Evolutionary conservation across 2,329 filamentous ascomycete species (phyloP).

Genomic region (Scedosporium minutisporum): DNA sequence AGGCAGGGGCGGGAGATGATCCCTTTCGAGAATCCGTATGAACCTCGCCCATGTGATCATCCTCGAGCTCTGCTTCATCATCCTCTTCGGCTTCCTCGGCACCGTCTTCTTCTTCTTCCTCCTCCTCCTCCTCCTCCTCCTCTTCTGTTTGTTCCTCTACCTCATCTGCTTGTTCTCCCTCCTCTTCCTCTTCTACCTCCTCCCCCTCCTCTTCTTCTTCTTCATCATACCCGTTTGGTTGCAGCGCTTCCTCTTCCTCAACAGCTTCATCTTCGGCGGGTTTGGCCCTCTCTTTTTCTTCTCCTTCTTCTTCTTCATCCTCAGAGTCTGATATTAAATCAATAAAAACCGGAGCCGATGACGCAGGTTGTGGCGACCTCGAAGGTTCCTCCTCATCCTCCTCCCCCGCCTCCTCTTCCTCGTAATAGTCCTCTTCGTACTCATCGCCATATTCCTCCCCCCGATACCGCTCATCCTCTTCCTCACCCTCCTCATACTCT

Average conservation of each 20-base stretch:
- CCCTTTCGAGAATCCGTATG: background rate
- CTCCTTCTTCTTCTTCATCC: slow-evolving; percentile 16
- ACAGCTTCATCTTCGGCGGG: slow-evolving; percentile 4
- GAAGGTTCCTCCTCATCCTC: slow-evolving; percentile 4
- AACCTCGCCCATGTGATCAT: background rate
- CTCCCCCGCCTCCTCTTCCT: slow-evolving; percentile 1
- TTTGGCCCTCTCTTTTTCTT: slow-evolving; percentile 1
- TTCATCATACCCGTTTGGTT: background rate
- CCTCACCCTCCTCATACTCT: slow-evolving; percentile 13
- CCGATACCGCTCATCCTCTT: slow-evolving; percentile 6
- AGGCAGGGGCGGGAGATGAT: background rate
- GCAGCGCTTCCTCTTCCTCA: slow-evolving; percentile 5
- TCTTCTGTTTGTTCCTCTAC: background rate
- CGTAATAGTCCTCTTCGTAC: slow-evolving; percentile 3
- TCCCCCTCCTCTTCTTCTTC: background rate
- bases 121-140: slow-evolving; percentile 5
- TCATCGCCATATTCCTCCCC: slow-evolving; percentile 2
- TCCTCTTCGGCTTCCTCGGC: slow-evolving; percentile 25
- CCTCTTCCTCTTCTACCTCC: background rate
- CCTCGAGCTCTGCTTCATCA: background rate
- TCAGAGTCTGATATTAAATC: slow-evolving; percentile 37
- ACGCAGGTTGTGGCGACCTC: slow-evolving; percentile 9
- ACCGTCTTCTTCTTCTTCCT: slow-evolving; percentile 13
- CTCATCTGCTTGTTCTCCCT: slow-evolving; percentile 6
- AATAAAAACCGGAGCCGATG: slow-evolving; percentile 32